Evolutionary conservation across 352 stramenopile species (phyloP), one percentile per base, ranked within the genome.

Genomic region (Pythium vanterpoolii): DNA sequence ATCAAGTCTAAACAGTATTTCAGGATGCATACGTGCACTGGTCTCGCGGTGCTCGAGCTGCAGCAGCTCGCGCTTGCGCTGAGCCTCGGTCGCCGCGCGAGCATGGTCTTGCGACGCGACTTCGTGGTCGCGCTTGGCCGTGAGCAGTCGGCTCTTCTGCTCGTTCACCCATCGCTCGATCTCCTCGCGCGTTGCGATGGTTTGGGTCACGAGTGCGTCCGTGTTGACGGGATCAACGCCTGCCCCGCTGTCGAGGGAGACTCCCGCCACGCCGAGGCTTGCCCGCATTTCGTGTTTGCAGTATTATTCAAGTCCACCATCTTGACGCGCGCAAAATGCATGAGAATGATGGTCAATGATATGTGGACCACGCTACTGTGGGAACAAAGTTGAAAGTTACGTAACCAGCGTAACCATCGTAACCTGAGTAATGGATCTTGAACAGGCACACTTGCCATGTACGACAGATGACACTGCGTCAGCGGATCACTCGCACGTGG

Each of bases 101-200:
- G 36, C 50, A 28, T 53, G 44, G 31, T 70, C 62, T 21, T 70
- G 56, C 43, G 34, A 24, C 9, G 53, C 44, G 24, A 39, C 38
- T 9, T 70, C 56, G 44, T 50, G 39, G 27, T 70, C 62, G 50
- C 62, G 49, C 62, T 70, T 70, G 24, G 54, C 56, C 21, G n/a
- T 26, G 13, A 70, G 56, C 36, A 70, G 30, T 1, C 48, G 38
- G 36, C 30, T 65, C 30, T 62, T 61, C 51, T 70, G 56, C 36
- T 65, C 56, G 31, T 65, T 65, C 24, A 64, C 46, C 62, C 62
- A 70, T 34, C 21, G 27, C 56, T 70, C 62, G 18, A 70, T 46
- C 50, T 70, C 62, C 39, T 65, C 49, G 33, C 62, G 62, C 23
- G 62, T 66, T 46, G 56, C 56, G 43, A 70, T 64, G 13, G 54